Evolutionary conservation across 2,329 filamentous ascomycete genomes (phyloP).

Genomic region (Pyrenochaeta sp.): DNA sequence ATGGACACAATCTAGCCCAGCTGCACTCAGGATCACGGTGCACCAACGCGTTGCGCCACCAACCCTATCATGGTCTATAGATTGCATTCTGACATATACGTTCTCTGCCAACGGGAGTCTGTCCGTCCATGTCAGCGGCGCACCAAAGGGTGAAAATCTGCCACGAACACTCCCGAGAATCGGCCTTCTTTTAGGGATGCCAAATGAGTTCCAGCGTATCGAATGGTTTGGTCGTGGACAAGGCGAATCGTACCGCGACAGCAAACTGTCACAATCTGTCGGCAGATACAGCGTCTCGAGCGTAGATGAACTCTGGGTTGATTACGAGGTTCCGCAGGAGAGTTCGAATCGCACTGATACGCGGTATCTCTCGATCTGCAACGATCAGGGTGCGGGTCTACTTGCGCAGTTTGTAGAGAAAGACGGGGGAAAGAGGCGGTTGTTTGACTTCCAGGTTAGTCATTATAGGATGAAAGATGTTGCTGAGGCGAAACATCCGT

Average conservation of each 20-base stretch:
- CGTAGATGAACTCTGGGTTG: conserved; percentile 62
- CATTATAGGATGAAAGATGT: conserved; percentile 63
- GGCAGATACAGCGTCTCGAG: conserved; percentile 56
- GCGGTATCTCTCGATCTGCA: conserved; percentile 60
- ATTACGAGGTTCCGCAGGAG: conserved; percentile 74
- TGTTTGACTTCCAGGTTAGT: conserved; percentile 62
- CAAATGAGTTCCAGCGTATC: conserved; percentile 57
- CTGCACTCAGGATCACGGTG: conserved; percentile 50
- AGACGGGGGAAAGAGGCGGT: conserved; percentile 17
- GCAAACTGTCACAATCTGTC: conserved; percentile 65
- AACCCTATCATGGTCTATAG: conserved; percentile 63
- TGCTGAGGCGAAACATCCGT: conserved; percentile 68
- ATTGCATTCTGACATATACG: conserved; percentile 60
- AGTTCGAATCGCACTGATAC: conserved; percentile 70
- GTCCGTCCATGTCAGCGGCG: conserved; percentile 55
- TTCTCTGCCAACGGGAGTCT: conserved; percentile 59
- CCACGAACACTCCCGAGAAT: conserved; percentile 68
- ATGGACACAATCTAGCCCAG: conserved; percentile 44
- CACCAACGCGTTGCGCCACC: conserved; percentile 65
- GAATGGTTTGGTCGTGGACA: conserved; percentile 72
- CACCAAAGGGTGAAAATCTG: conserved; percentile 58
- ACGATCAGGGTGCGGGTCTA: conserved; percentile 20
- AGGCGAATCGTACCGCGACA: conserved; percentile 72
- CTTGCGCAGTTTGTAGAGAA: conserved; percentile 41
- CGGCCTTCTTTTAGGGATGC: conserved; percentile 66